A percentile compares a stretch with the other conserved stretches of the same genome.
phyloP scores from a whole-genome alignment of 768 basidiomycete genomes.

The Mrakia hoshinonis region DNA sequence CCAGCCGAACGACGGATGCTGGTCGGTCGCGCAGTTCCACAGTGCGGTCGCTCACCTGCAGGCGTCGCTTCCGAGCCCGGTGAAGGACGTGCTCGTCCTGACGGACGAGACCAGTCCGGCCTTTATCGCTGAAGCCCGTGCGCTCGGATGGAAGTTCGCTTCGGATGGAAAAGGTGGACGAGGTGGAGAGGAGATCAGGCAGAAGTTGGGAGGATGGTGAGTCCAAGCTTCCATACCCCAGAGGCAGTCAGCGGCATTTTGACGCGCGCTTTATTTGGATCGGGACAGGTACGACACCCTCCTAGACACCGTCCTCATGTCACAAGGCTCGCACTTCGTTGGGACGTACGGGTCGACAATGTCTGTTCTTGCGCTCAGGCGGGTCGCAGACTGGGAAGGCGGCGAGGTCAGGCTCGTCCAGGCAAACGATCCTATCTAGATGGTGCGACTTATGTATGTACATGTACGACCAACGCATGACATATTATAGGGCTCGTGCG shows the following conservation, averaged over 20 bases:
- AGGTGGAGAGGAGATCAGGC: not conserved
- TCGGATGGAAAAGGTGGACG: not conserved
- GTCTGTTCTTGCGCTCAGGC: no score
- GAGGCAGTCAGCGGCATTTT: no score
- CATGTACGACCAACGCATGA: no score
- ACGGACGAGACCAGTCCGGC: not conserved
- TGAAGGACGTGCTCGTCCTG: not conserved
- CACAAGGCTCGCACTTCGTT: not conserved
- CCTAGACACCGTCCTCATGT: not conserved
- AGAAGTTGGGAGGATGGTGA: not conserved
- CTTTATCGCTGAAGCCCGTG: not conserved
- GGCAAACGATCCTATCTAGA: no score
- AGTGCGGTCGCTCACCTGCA: not conserved
- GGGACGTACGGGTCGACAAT: constrained; percentile 1
- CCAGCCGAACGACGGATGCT: not conserved
- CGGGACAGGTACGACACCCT: not conserved
- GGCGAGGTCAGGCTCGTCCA: no score
- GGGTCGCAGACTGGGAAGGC: no score
- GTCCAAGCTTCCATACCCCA: not conserved
- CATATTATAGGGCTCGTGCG: no score
- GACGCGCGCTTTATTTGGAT: no score
- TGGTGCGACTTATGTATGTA: no score
- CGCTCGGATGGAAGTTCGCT: not conserved
- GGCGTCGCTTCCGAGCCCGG: not conserved
- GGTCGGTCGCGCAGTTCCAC: not conserved